Evolutionary conservation across 2,329 filamentous ascomycete species (phyloP).

Genomic region (Boeremia exigua): DNA sequence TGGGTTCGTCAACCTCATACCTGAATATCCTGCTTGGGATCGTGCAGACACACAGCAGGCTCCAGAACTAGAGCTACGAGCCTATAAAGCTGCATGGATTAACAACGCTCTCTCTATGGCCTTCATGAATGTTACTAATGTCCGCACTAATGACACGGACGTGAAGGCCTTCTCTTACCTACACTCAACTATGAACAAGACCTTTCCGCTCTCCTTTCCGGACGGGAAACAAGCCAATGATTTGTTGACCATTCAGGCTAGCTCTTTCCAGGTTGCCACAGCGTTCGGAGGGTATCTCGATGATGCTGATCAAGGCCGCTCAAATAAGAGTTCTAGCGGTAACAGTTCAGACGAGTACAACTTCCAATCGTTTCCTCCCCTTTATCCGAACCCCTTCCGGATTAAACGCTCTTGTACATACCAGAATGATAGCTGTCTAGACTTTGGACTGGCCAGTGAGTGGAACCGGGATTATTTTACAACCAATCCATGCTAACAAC

Average conservation of each 20-base stretch:
- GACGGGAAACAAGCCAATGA: neutral
- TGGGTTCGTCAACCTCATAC: slow-evolving; percentile 52
- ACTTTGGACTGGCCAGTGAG: neutral
- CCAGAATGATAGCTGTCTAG: neutral
- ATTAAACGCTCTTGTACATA: neutral
- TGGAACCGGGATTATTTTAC: neutral
- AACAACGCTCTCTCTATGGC: slow-evolving; percentile 51
- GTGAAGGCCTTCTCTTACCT: slow-evolving; percentile 44
- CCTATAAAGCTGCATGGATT: slow-evolving; percentile 54
- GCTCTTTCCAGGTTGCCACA: neutral
- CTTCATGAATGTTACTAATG: slow-evolving; percentile 50
- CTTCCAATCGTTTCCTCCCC: neutral
- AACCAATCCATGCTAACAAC: neutral
- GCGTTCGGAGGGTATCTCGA: neutral
- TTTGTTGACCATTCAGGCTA: neutral
- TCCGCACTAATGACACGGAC: slow-evolving; percentile 8
- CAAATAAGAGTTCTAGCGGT: neutral
- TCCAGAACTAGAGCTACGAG: slow-evolving; percentile 48
- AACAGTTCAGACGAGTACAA: neutral
- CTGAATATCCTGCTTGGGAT: slow-evolving; percentile 42
- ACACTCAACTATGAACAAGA: slow-evolving; percentile 46
- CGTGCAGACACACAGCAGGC: slow-evolving; percentile 42
- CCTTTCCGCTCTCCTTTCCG: slow-evolving; percentile 36
- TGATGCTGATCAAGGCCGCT: neutral
- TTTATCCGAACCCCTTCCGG: neutral